A percentile compares a stretch with the other conserved stretches of the same genome.
Conservation (phyloP, 495 filamentous ascomycete species). For the Trichoderma asperelloides region DNA sequence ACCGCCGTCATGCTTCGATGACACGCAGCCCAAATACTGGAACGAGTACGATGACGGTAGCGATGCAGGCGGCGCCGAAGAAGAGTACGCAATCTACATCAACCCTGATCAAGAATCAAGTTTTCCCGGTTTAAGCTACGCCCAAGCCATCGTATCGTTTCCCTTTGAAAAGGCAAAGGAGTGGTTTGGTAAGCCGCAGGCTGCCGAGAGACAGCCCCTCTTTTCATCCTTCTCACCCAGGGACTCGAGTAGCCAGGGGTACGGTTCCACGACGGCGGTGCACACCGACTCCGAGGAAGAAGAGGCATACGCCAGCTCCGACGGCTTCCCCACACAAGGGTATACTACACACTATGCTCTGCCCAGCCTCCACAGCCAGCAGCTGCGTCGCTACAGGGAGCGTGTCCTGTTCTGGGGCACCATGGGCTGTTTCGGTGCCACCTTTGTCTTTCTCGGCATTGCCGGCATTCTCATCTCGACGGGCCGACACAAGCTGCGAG, state of each 20-base stretch:
- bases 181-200: constrained; percentile 28
- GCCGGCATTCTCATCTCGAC: constrained; percentile 45
- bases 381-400: constrained; percentile 33
- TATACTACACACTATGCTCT: constrained; percentile 37
- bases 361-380: constrained; percentile 32
- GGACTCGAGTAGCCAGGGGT: constrained; percentile 19
- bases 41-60: constrained; percentile 59
- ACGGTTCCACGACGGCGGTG: constrained; percentile 25
- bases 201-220: constrained; percentile 27
- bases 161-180: constrained; percentile 34
- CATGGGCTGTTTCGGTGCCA: constrained; percentile 32
- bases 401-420: constrained; percentile 35
- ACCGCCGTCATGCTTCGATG: constrained; percentile 7
- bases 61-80: constrained; percentile 38
- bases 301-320: constrained; percentile 20
- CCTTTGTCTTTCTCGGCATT: constrained; percentile 45
- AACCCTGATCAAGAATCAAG: constrained; percentile 38
- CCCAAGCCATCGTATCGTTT: constrained; percentile 32
- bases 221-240: constrained; percentile 17
- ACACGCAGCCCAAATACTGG: constrained; percentile 39
- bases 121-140: constrained; percentile 39
- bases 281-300: constrained; percentile 20
- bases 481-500: constrained; percentile 40
- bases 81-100: constrained; percentile 48
- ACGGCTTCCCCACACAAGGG: constrained; percentile 26